Conservation (phyloP, 1,139 yeast genomes). For the Geotrichum phurueaensis region DNA sequence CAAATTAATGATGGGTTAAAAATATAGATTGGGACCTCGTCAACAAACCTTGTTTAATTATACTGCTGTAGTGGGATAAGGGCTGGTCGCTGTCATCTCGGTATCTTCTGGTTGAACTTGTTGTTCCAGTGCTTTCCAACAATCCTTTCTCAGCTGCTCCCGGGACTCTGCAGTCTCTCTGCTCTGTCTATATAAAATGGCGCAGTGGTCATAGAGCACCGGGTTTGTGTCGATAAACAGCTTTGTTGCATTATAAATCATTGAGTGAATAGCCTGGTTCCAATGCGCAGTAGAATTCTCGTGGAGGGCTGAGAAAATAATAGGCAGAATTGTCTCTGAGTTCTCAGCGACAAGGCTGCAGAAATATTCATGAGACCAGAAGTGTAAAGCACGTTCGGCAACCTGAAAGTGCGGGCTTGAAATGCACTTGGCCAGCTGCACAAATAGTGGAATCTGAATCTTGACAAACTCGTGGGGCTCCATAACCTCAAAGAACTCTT, state of each 20-base stretch:
- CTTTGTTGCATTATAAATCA: slow-evolving; percentile 86
- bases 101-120: slow-evolving; percentile 37
- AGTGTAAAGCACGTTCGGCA: slow-evolving; percentile 88
- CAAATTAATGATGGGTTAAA: background rate
- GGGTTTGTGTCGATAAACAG: slow-evolving; percentile 94
- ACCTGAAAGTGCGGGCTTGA: slow-evolving; percentile 96
- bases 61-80: background rate
- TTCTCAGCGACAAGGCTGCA: slow-evolving; percentile 81
- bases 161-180: slow-evolving; percentile 60
- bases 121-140: slow-evolving; percentile 69
- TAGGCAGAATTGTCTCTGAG: slow-evolving; percentile 89
- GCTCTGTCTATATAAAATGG: slow-evolving; percentile 73
- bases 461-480: slow-evolving; percentile 92
- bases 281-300: slow-evolving; percentile 65
- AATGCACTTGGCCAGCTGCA: slow-evolving; percentile 90
- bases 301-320: slow-evolving; percentile 82
- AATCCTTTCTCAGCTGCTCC: slow-evolving; percentile 55
- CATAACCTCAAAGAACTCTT: slow-evolving; percentile 93
- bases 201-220: slow-evolving; percentile 87
- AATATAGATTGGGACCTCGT: background rate
- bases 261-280: slow-evolving; percentile 89
- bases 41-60: background rate
- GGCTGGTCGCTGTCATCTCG: background rate
- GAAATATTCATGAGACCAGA: slow-evolving; percentile 93
- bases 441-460: slow-evolving; percentile 89